A percentile compares a stretch with the other conserved stretches of the same genome.
These are phyloP conservation scores for Calonectria pseudoturangicola DNA, from an alignment of 2,329 filamentous ascomycete genomes.

Conservation along the genomic window DNA sequence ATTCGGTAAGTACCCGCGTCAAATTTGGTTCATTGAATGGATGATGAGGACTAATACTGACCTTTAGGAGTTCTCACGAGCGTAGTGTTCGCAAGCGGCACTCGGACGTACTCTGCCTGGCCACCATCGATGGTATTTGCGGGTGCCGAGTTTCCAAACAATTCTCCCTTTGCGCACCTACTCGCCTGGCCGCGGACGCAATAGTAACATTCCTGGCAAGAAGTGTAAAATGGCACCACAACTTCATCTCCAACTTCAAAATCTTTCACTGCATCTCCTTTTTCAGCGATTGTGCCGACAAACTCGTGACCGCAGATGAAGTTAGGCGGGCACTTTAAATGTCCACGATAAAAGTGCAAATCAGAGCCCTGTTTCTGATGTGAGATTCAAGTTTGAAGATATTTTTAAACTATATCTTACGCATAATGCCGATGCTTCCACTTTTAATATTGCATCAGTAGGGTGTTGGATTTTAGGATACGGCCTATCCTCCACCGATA, in stretches of 20 bases:
- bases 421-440: conserved; percentile 5
- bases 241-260: conserved; percentile 25
- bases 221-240: conserved; percentile 31
- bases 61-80: conserved; percentile 21
- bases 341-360: conserved; percentile 41
- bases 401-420: not conserved
- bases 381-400: not conserved
- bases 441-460: conserved; percentile 10
- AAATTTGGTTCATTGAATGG: not conserved
- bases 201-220: conserved; percentile 32
- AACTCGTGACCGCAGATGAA: conserved; percentile 40
- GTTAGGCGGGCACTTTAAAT: conserved; percentile 35
- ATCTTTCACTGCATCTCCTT: conserved; percentile 24
- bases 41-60: not conserved
- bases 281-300: conserved; percentile 21
- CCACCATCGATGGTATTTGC: conserved; percentile 33
- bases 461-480: conserved; percentile 1
- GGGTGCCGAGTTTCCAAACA: conserved; percentile 31
- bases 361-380: conserved; percentile 20
- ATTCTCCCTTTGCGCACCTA: conserved; percentile 22
- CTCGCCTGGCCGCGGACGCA: conserved; percentile 20
- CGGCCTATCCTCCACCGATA: conserved; percentile 13
- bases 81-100: conserved; percentile 30
- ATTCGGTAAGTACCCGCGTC: not conserved
- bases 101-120: conserved; percentile 37